These are phyloP conservation scores for Articulospora tetracladia DNA, from an alignment of 495 filamentous ascomycete species.

Conservation along the genomic window DNA sequence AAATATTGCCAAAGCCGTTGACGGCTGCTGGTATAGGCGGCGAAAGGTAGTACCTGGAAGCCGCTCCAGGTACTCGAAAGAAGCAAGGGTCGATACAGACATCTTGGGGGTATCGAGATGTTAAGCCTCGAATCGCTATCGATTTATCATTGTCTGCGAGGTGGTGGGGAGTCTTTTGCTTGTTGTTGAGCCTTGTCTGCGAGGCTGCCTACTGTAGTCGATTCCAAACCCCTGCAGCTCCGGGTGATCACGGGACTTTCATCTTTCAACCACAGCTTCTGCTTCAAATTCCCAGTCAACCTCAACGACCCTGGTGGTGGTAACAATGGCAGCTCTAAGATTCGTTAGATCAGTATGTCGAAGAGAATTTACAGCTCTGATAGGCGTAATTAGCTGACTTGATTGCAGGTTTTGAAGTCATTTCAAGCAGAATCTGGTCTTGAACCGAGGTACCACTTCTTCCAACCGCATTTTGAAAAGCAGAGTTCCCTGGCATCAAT, in stretches of 20 bases:
- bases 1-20: conserved; percentile 91
- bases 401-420: conserved; percentile 25
- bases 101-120: conserved; percentile 37
- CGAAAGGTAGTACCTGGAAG: conserved; percentile 84
- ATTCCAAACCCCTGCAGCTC: not conserved
- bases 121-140: conserved; percentile 22
- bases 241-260: not conserved
- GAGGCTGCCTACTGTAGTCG: not conserved
- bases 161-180: conserved; percentile 25
- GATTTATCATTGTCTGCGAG: conserved; percentile 22
- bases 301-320: not conserved
- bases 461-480: too few species aligned
- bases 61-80: conserved; percentile 84
- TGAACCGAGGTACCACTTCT: conserved; percentile 68
- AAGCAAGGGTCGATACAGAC: conserved; percentile 63
- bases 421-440: conserved; percentile 61
- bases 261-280: not conserved
- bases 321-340: conserved; percentile 52
- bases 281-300: not conserved
- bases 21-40: conserved; percentile 92
- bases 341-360: conserved; percentile 58
- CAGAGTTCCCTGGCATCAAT: too few species aligned
- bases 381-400: conserved; percentile 9
- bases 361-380: not conserved
- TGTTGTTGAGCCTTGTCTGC: conserved; percentile 10